Conservation (phyloP, 2,329 filamentous ascomycete genomes). For the Blastomyces percursus region DNA sequence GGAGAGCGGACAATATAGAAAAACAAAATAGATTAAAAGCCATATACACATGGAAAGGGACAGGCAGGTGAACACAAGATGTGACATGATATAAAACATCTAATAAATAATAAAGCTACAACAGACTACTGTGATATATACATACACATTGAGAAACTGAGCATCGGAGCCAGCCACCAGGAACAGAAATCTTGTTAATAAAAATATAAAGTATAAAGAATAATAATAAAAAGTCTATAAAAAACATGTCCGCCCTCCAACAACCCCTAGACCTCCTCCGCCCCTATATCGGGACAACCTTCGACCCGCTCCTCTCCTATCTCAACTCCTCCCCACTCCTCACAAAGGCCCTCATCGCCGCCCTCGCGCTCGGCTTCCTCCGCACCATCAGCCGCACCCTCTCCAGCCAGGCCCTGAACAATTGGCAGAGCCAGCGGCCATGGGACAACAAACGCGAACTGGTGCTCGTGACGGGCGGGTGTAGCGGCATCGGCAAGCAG, state of each 20-base stretch:
- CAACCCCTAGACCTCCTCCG: not conserved
- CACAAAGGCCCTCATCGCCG: not conserved
- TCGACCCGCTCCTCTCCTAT: not conserved
- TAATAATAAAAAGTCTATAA: too few relatives aligned
- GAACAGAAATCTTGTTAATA: too few relatives aligned
- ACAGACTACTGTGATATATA: too few relatives aligned
- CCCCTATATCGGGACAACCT: not conserved
- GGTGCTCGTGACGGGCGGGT: constrained; percentile 29
- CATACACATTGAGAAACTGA: too few relatives aligned
- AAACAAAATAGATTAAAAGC: too few relatives aligned
- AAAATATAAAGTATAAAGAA: too few relatives aligned
- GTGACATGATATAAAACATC: too few relatives aligned
- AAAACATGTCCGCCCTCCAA: not conserved
- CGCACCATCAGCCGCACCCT: constrained; percentile 22
- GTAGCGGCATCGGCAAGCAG: constrained; percentile 31
- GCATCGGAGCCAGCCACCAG: too few relatives aligned
- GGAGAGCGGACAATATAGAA: too few relatives aligned
- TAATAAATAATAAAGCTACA: too few relatives aligned
- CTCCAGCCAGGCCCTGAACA: constrained; percentile 23
- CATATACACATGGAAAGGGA: too few relatives aligned
- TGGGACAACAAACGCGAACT: constrained; percentile 24
- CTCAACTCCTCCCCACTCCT: not conserved
- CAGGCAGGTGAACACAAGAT: too few relatives aligned
- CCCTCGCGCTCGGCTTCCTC: constrained; percentile 18
- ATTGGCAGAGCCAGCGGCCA: constrained; percentile 19